Percentiles rank a stretch among this genome's conserved stretches.
Evolutionary conservation across 2,329 filamentous ascomycete genomes (phyloP).

Genomic region (Trichoderma sp.): DNA sequence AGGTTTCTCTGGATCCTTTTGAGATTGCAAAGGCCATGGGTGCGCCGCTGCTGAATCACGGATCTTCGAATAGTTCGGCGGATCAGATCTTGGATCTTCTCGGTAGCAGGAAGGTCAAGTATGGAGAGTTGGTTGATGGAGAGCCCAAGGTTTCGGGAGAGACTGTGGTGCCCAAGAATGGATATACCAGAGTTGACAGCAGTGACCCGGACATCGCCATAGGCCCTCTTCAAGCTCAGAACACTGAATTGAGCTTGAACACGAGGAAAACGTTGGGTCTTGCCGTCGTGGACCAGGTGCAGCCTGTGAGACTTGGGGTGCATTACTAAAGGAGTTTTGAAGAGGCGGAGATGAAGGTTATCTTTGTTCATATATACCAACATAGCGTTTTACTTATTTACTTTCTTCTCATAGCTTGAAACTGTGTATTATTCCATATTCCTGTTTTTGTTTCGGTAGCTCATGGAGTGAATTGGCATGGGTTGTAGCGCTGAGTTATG

Average conservation of each 20-base stretch:
- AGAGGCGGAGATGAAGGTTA: neutral
- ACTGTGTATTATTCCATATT: neutral
- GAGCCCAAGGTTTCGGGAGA: neutral
- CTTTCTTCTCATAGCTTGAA: neutral
- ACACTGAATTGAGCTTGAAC: neutral
- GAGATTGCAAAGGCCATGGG: slow-evolving; percentile 19
- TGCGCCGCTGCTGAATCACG: neutral
- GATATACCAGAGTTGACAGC: neutral
- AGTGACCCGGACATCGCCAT: neutral
- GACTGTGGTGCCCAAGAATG: neutral
- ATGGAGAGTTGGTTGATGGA: slow-evolving; percentile 1
- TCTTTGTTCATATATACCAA: neutral
- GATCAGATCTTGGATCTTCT: neutral
- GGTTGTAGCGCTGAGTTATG: too few species aligned
- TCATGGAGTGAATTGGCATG: neutral
- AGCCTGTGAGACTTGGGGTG: neutral
- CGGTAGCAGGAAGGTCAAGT: neutral
- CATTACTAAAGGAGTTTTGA: neutral
- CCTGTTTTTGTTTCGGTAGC: accelerated
- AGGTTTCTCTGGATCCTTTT: slow-evolving; percentile 5
- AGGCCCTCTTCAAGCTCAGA: neutral
- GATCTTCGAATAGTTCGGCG: slow-evolving; percentile 9
- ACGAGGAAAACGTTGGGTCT: slow-evolving; percentile 1
- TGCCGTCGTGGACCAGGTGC: neutral
- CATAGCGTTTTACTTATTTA: neutral